Evolutionary conservation across 495 filamentous ascomycete genomes (phyloP).

Genomic region (Penicillium simplicissimum): DNA sequence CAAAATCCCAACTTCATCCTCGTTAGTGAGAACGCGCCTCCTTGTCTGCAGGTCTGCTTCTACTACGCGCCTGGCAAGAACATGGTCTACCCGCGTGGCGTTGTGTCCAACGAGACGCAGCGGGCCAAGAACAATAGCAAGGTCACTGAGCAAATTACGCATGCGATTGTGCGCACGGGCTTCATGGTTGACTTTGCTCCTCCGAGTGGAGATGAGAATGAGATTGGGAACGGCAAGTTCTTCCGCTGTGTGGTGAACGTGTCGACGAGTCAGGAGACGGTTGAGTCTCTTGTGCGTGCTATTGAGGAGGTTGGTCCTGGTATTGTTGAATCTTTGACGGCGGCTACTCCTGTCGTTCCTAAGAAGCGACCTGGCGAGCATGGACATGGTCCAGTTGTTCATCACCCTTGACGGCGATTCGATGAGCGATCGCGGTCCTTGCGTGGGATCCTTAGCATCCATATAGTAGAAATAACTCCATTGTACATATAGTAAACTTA

Average conservation of each 20-base stretch:
- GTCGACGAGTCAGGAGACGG: conserved; percentile 67
- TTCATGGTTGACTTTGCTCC: conserved; percentile 97
- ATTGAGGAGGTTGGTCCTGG: conserved; percentile 65
- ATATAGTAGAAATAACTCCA: too few relatives aligned
- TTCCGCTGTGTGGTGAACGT: conserved; percentile 88
- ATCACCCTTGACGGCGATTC: conserved; percentile 19
- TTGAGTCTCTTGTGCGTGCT: conserved; percentile 73
- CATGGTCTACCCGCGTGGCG: conserved; percentile 42
- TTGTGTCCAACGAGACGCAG: conserved; percentile 40
- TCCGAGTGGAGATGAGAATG: conserved; percentile 51
- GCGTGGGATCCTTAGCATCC: too few relatives aligned
- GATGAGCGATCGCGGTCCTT: background rate
- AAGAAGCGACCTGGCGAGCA: conserved; percentile 33
- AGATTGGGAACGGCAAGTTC: conserved; percentile 68
- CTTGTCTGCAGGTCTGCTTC: conserved; percentile 94
- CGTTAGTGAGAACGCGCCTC: conserved; percentile 73
- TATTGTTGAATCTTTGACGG: conserved; percentile 40
- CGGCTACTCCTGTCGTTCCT: conserved; percentile 10
- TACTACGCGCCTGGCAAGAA: conserved; percentile 68
- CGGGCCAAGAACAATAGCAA: conserved; percentile 63
- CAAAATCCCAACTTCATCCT: conserved; percentile 62
- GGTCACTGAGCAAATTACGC: conserved; percentile 68
- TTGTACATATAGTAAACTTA: too few relatives aligned
- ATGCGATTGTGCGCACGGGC: conserved; percentile 65
- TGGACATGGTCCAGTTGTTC: conserved; percentile 42